Conservation (phyloP, 257 asterid species). For the Ilex asprella region DNA sequence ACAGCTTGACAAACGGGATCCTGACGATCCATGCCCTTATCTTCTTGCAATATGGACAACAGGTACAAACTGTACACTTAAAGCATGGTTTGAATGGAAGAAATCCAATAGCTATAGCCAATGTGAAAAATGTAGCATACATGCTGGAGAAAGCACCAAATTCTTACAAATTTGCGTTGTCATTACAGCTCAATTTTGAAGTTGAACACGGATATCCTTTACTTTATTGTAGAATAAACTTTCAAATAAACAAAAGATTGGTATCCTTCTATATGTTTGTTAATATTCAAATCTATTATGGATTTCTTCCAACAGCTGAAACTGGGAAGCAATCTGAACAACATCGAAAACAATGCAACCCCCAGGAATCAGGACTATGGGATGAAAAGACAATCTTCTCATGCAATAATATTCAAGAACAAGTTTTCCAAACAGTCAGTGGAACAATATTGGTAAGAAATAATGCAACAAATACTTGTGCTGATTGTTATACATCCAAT, state of each 20-base stretch:
- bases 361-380: slow-evolving; percentile 1
- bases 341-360: not conserved
- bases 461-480: not conserved
- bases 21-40: slow-evolving; percentile 45
- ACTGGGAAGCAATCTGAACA: slow-evolving; percentile 9
- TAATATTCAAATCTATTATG: too few relatives aligned
- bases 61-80: slow-evolving; percentile 21
- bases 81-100: not conserved
- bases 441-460: slow-evolving; percentile 57
- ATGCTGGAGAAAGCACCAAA: not conserved
- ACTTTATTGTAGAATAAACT: too few relatives aligned
- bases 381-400: slow-evolving; percentile 11
- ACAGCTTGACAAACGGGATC: slow-evolving; percentile 39
- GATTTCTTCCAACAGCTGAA: slow-evolving; percentile 4
- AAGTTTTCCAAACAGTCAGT: slow-evolving; percentile 7
- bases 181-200: not conserved
- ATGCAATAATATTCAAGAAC: not conserved
- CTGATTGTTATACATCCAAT: too few relatives aligned
- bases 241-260: too few relatives aligned
- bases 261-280: too few relatives aligned
- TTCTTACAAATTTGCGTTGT: not conserved
- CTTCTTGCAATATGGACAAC: slow-evolving; percentile 41
- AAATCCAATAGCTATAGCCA: not conserved
- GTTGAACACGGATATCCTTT: too few relatives aligned
- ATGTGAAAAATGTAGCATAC: not conserved